Base-by-base conservation (phyloP, 129 eudicot species). In the Sambucus nigra region DNA sequence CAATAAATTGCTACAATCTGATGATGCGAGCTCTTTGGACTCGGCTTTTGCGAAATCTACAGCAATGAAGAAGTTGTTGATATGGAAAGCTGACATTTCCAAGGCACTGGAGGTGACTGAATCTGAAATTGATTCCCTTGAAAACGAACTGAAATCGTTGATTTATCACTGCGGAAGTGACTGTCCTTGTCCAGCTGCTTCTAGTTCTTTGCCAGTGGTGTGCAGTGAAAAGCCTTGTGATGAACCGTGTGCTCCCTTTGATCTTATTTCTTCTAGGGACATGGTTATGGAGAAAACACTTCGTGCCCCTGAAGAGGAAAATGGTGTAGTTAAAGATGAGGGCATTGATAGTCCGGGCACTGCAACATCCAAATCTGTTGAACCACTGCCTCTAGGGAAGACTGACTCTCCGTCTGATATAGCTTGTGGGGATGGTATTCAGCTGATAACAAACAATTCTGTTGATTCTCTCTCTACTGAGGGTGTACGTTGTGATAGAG, bases 71-170 rank as follows among this genome's bases (percentile, higher is more conserved):
- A 92, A 82, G 66, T 70, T 92, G 72, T 64, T 73, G 57, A 54
- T 77, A 52, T 82, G 71, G 92, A 92, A 86, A 69, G 86, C 65
- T 46, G 80, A 82, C 35, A 62, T 92, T 57, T 64, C 82, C 22
- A 92, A 69, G 67, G 76, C 72, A 55, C 64, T 92, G 38, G 96
- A 86, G 57, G 39, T 69, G 16, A 83, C 99, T 7, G 99, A 92
- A 71, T 59, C 85, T 72, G 94, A 92, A 59, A 82, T 92, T 49
- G 99, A 92, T 67, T 69, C 71, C 10, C 94, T 92, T 50, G 99
- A 92, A 69, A 76, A 66, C 55, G 96, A 86, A 58, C 57, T 92
- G 69, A 86, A 82, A 65, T 69, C 67, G 6, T 48, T 82, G 71
- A 47, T 41, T 20, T 47, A 78, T 48, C 69, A 68, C 57, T 25